These are phyloP conservation scores for Suhomyces canberraensis DNA, from an alignment of 805 yeast genomes.

Conservation along the genomic window DNA sequence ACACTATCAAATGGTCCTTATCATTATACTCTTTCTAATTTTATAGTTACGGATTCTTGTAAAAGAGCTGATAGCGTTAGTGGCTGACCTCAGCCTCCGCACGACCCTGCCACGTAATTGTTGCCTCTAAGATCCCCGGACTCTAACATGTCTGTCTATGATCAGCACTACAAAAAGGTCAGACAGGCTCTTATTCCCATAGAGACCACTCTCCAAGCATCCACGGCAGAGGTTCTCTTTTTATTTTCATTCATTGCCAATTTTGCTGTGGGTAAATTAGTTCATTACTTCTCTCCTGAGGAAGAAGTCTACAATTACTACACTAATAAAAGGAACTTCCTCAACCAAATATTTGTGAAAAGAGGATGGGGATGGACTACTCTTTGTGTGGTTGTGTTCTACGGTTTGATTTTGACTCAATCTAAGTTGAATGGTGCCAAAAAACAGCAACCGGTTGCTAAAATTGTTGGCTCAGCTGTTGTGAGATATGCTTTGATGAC, in stretches of 20 bases:
- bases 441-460: background rate
- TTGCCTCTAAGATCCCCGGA: too few relatives aligned
- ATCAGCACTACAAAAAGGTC: constrained; percentile 7
- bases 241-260: constrained; percentile 35
- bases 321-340: constrained; percentile 61
- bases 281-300: constrained; percentile 41
- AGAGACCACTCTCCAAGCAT: constrained; percentile 6
- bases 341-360: constrained; percentile 78
- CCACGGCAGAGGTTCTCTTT: constrained; percentile 26
- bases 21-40: too few relatives aligned
- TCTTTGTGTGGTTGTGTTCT: constrained; percentile 24
- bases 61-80: too few relatives aligned
- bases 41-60: too few relatives aligned
- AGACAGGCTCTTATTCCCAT: background rate
- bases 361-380: constrained; percentile 92
- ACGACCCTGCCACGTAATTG: too few relatives aligned
- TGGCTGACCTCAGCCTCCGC: too few relatives aligned
- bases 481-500: constrained; percentile 56
- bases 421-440: background rate
- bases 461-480: constrained; percentile 15
- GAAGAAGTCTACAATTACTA: constrained; percentile 49
- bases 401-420: constrained; percentile 13
- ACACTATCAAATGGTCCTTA: too few relatives aligned
- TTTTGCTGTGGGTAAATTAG: constrained; percentile 50
- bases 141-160: constrained; percentile 12